Base-by-base conservation (phyloP, 768 basidiomycete species). In the Coprinellus micaceus region DNA sequence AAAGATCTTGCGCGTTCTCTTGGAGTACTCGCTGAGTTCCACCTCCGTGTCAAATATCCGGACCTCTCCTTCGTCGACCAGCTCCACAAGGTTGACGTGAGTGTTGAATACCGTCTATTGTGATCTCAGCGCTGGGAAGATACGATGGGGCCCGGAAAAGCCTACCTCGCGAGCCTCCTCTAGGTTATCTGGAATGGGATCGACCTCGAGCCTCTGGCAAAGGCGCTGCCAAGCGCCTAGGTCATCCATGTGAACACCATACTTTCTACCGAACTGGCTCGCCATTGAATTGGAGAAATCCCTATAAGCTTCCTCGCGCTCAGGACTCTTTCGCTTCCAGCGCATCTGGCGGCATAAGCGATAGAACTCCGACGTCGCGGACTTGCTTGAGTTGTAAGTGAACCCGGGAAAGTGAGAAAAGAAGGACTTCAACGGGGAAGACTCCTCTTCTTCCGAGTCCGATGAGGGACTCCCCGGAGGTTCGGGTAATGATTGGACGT, bases 181-280 rank as follows among this genome's bases (percentile, higher is more conserved):
- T 15, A 41, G 12, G 10, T 15, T 37, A 12, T 44, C 46, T 2
- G 54, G 54, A 9, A 39, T 1, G 4, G 30, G 28, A 24, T 12
- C n/a, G 29, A 47, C 6, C 15, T 45, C 54, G 15, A 47, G 25
- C 17, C 46, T 45, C 13, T 15, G 19, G 11, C 51, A 24, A 7
- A 67, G 22, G 7, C 22, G 21, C 22, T 53, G 52, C 57, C 53
- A 58, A 28, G 46, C 56, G 6, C 15, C 50, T 1, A 52, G 15
- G 28, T 52, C 29, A 12, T 57, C 22, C 13, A 33, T 24, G 25
- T 57, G 39, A 4, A 2, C 49, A 12, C 41, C 40, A n/a, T 52
- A 52, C 4, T 33, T 37, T 19, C 5, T 15, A 12, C 52, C 37
- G n/a, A 57, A 57, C 29, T 52, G 56, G 28, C 15, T 24, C 11